Evolutionary conservation across 352 stramenopile genomes (phyloP), one percentile per base, ranked within the genome.

Genomic region (Thalassiosira livingstoniorum): DNA sequence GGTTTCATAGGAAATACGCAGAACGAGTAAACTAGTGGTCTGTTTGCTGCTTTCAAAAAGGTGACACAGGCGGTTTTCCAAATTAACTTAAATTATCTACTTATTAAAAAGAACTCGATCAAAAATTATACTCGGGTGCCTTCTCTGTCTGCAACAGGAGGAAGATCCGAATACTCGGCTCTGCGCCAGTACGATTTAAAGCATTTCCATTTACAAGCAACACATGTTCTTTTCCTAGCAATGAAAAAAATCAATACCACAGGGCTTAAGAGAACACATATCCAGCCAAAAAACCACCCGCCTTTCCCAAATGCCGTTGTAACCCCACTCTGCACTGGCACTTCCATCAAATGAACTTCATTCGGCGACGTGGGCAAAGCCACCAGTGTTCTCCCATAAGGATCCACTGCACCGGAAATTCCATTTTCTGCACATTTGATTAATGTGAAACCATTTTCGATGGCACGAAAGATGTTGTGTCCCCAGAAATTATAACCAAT

Each of bases 381-480:
- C 18, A 25, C 42, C 13, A 70, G 25, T 37, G 37, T 54, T 1
- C 62, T n/a, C 35, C 62, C 62, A 57, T 58, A 57, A 11, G 62
- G 62, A 58, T 70, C 62, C 11, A 70, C 25, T 10, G n/a, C 42
- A 10, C 39, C 62, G 32, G 37, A 42, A 11, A 70, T 70, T 58
- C 62, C 37, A 55, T 70, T 25, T 39, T 70, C 62, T 58, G 32
- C 51, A 27, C 62, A 70, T 58, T 70, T 70, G 25, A 70, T 70
- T 42, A 70, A 27, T 7, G 62, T 57, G 39, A 70, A 57, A 10
- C 37, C 62, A 57, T 70, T 70, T 23, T 70, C 62, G 18, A 70
- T 70, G 15, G 62, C 61, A 42, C 37, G 62, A 29, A 70, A 70
- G 25, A 39, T 39, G 32, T 57, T 70, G 13, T 70, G 62, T 4